Evolutionary conservation across 2,329 filamentous ascomycete species (phyloP), one percentile per base, ranked within the genome.

Genomic region (Colletotrichum somersetense): DNA sequence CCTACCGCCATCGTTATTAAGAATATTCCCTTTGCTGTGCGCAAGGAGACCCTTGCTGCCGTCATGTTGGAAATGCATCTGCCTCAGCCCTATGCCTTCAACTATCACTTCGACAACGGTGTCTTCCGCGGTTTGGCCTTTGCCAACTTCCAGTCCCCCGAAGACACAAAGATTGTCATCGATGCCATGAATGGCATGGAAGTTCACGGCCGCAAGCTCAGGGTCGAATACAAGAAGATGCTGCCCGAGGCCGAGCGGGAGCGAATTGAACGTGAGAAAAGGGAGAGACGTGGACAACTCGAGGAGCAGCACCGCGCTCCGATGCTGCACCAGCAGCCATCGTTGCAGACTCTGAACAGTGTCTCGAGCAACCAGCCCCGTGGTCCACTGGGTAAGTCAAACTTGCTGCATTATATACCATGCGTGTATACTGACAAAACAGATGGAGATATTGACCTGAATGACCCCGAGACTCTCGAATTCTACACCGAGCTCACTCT

Each of bases 141-240:
- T 84, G 96, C 96, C 79, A 99, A 99, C 83, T 99, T 98, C 81
- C 97, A 96, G 46, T 97, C 94, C 20, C 91, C 96, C 1, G 93
- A 98, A 75, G 96, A 99, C 82, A 99, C 96, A 0, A 92, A 93
- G 16, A 89, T 92, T 62, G 96, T 98, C 62, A 99, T 99, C 74
- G 93, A 97, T 71, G 89, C 92, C 64, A 92, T 99, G 88, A 99
- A 99, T 79, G 95, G 97, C 77, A 93, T 98, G 81, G 96, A 98
- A 79, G 89, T 99, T 11, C 95, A 97, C 80, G 96, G 96, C 57
- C 90, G 96, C 73, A 98, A 98, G 84, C 85, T 99, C 76, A 89
- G 96, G 61, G 96, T 99, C 35, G 96, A 99, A 82, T 99, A 98
- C 85, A 99, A 99, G 88, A 98, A 98, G 85, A 98, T 99, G 96